Percentiles rank a stretch among this genome's conserved stretches.
Conservation (phyloP, 2,329 filamentous ascomycete species). For the Fusarium sp. region DNA sequence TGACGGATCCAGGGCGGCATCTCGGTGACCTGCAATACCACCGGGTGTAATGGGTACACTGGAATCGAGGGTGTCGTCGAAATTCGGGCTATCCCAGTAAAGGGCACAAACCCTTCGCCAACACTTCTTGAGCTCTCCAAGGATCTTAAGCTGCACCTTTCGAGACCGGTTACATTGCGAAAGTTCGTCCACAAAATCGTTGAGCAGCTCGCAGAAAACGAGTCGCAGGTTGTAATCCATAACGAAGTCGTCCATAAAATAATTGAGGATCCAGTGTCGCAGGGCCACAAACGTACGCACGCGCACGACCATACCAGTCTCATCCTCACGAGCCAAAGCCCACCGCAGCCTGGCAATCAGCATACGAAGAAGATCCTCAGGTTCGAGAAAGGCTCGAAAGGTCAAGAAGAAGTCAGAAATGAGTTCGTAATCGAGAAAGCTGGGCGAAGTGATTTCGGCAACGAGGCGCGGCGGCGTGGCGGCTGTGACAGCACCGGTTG, state of each 20-base stretch:
- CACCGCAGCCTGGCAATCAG: slow-evolving; percentile 86
- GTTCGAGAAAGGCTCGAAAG: slow-evolving; percentile 86
- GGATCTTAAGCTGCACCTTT: slow-evolving; percentile 79
- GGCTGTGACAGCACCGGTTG: slow-evolving; percentile 80
- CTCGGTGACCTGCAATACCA: slow-evolving; percentile 72
- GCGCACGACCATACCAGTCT: slow-evolving; percentile 91
- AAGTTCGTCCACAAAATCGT: slow-evolving; percentile 70
- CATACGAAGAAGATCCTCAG: slow-evolving; percentile 81
- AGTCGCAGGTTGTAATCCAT: slow-evolving; percentile 77
- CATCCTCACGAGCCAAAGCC: slow-evolving; percentile 83
- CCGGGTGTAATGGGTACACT: slow-evolving; percentile 79
- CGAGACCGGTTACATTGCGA: slow-evolving; percentile 56
- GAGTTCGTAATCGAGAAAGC: slow-evolving; percentile 95
- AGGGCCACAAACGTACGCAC: slow-evolving; percentile 96
- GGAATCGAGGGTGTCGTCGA: slow-evolving; percentile 68
- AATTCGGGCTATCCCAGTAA: slow-evolving; percentile 85
- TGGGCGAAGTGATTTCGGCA: slow-evolving; percentile 95
- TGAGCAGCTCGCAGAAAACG: slow-evolving; percentile 84
- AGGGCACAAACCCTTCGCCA: slow-evolving; percentile 91
- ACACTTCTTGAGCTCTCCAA: slow-evolving; percentile 95
- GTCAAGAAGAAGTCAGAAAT: slow-evolving; percentile 98
- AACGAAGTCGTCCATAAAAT: slow-evolving; percentile 95
- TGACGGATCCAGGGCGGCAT: slow-evolving; percentile 64
- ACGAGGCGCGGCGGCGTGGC: slow-evolving; percentile 92
- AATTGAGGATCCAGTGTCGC: slow-evolving; percentile 97